Conservation (phyloP, 176 grass and related monocot genomes). For the Triticum dicoccoides region DNA sequence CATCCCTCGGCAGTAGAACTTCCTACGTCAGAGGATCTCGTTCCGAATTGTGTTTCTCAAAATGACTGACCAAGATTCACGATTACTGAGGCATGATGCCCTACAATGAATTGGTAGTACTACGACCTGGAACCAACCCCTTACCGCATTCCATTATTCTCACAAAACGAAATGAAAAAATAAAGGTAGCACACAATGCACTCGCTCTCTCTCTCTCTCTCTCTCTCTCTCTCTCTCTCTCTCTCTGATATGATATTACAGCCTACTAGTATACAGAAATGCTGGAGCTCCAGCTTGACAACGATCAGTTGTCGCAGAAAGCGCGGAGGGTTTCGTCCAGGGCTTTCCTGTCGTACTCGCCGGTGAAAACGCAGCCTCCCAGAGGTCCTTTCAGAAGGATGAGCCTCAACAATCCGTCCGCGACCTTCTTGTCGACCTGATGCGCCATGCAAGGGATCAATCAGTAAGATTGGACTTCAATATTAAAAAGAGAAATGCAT, state of each 20-base stretch:
- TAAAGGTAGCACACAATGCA: not conserved
- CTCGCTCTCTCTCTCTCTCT: not conserved
- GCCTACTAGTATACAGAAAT: constrained; percentile 39
- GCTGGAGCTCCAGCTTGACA: not conserved
- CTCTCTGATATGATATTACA: constrained; percentile 8
- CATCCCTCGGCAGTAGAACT: too few species aligned
- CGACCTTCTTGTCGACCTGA: constrained; percentile 99
- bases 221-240: not conserved
- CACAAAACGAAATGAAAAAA: not conserved
- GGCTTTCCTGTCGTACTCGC: constrained; percentile 79
- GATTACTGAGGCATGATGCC: not conserved
- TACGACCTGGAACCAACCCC: not conserved
- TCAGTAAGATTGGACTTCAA: not conserved
- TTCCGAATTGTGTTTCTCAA: not conserved
- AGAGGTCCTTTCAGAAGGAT: constrained; percentile 90
- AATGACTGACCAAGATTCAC: not conserved
- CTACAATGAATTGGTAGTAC: not conserved
- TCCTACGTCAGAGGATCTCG: too few species aligned
- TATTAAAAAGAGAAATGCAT: too few species aligned
- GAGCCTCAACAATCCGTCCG: constrained; percentile 89
- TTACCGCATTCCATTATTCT: constrained; percentile 21
- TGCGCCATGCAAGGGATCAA: constrained; percentile 17
- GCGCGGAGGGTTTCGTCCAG: constrained; percentile 80
- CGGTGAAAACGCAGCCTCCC: constrained; percentile 86
- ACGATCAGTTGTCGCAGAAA: constrained; percentile 65